These are phyloP conservation scores for Aphanomyces astaci DNA, from an alignment of 352 stramenopile genomes.

Conservation along the genomic window DNA sequence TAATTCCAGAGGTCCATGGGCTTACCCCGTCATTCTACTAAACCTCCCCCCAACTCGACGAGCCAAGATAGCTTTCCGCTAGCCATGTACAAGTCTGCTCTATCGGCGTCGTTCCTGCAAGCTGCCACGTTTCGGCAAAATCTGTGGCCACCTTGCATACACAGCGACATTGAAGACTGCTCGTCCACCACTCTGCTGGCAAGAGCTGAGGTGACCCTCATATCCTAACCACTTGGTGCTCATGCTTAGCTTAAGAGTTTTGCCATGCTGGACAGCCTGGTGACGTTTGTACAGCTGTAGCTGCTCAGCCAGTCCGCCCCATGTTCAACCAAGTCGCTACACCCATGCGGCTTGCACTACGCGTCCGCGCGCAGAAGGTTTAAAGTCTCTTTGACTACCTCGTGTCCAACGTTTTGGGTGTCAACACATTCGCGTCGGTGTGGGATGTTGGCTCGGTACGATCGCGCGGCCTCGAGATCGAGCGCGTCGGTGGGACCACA, in stretches of 20 bases:
- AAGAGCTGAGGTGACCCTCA: no score
- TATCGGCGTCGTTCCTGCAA: neutral
- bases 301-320: neutral
- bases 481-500: no score
- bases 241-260: neutral
- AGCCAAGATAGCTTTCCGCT: neutral
- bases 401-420: neutral
- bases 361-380: neutral
- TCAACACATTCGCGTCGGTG: neutral
- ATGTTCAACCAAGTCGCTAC: neutral
- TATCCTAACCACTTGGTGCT: no score
- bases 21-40: no score
- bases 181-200: no score
- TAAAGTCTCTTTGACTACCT: constrained; percentile 11
- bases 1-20: no score
- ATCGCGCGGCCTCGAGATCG: no score
- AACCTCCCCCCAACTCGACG: neutral
- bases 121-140: constrained; percentile 1
- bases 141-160: neutral
- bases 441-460: neutral
- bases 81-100: neutral
- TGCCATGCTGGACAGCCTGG: neutral
- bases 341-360: neutral
- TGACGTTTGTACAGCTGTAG: neutral
- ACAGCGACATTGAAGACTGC: neutral